Base-by-base conservation (phyloP, 768 basidiomycete species). In the Lyophyllum shimeji region DNA sequence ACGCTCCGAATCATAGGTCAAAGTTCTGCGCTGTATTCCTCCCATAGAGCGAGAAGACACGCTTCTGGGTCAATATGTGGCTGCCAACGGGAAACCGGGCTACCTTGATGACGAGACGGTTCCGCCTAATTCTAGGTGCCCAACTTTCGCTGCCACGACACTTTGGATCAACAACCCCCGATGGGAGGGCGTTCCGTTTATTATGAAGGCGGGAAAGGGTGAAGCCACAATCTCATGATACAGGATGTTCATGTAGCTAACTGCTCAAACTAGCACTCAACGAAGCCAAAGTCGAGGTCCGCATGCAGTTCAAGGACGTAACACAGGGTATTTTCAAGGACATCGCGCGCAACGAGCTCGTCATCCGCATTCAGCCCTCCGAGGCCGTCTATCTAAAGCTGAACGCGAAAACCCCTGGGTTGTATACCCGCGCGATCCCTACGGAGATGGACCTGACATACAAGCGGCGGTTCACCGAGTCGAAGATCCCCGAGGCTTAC, bases 121-220 rank as follows among this genome's bases (percentile, higher is more conserved):
- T 23, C 96, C 96, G 34, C 93, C 83, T 68, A 84, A 84, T 67
- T 98, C 95, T 21, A 82, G 85, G 42, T 97, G 95, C 75, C 96
- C 97, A 7, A 99, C 96, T 4, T 99, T 87, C 66, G 95, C 96
- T 46, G 93, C 93, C 7, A 85, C 86, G 48, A 90, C 89, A 12
- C 79, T 98, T 21, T 90, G 85, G 85, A 93, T 99, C 71, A 82
- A 97, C 75, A 97, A 94, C 70, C 94, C 93, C 1, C 80, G 97
- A 58, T 99, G 96, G 96, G 96, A 98, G 71, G 96, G 96, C 55
- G 96, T 99, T 5, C 97, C 96, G 0, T 99, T 98, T 77, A 94
- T 98, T 66, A 80, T 99, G 62, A 98, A 95, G 76, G 97, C 96
- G 21, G 96, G 96, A 50, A 99, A 99, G 82, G 95, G 95, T 90